A percentile compares a stretch with the other conserved stretches of the same genome.
These are phyloP conservation scores for Chrysosporium keratinophilum DNA, from an alignment of 2,329 filamentous ascomycete species.

Conservation along the genomic window DNA sequence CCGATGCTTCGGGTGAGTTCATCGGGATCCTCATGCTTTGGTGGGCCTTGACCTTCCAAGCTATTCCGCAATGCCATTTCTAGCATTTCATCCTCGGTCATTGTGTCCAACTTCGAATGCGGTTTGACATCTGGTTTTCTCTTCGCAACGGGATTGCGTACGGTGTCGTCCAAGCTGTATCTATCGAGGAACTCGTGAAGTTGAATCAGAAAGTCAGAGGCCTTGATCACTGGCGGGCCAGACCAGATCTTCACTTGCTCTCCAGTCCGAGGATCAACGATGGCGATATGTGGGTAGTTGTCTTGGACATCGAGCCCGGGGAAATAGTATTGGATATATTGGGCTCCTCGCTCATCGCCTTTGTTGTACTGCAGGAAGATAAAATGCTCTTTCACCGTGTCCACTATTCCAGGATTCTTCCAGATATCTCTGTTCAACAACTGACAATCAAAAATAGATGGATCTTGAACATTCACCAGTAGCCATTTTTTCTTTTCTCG, in stretches of 20 bases:
- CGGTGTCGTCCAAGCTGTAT: slow-evolving; percentile 78
- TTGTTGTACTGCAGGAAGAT: slow-evolving; percentile 92
- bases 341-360: slow-evolving; percentile 63
- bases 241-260: slow-evolving; percentile 97
- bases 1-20: slow-evolving; percentile 62
- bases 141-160: slow-evolving; percentile 84
- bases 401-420: slow-evolving; percentile 71
- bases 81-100: slow-evolving; percentile 97
- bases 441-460: slow-evolving; percentile 89
- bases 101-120: slow-evolving; percentile 65
- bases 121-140: slow-evolving; percentile 60
- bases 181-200: slow-evolving; percentile 93
- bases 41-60: slow-evolving; percentile 47
- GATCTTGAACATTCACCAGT: slow-evolving; percentile 88
- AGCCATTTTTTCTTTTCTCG: slow-evolving; percentile 90
- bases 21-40: slow-evolving; percentile 64
- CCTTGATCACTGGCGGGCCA: slow-evolving; percentile 63
- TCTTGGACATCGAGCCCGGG: slow-evolving; percentile 66
- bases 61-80: slow-evolving; percentile 89
- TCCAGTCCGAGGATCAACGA: slow-evolving; percentile 88
- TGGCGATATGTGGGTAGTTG: slow-evolving; percentile 90
- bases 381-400: slow-evolving; percentile 83
- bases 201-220: slow-evolving; percentile 77
- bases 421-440: slow-evolving; percentile 88
- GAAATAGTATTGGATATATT: slow-evolving; percentile 90